Conservation (phyloP, 2,329 filamentous ascomycete genomes). For the Ilyonectria robusta region DNA sequence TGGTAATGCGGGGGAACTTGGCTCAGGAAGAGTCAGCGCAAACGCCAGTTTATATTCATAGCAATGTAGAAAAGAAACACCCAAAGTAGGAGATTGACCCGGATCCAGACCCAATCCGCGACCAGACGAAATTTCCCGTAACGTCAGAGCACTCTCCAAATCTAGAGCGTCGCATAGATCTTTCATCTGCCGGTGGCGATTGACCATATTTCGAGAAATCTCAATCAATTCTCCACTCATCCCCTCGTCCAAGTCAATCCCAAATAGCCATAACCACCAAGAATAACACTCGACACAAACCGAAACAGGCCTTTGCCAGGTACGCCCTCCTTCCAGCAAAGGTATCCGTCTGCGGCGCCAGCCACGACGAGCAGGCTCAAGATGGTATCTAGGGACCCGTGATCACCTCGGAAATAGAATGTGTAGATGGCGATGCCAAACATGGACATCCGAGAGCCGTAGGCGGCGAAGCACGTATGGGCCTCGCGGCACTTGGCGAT, state of each 20-base stretch:
- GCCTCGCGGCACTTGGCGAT: conserved; percentile 50
- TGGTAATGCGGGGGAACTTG: too few relatives aligned
- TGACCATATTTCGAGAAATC: too few relatives aligned
- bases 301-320: conserved; percentile 31
- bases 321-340: conserved; percentile 44
- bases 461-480: conserved; percentile 48
- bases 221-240: background rate
- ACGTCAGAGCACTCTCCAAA: too few relatives aligned
- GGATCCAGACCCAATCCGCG: too few relatives aligned
- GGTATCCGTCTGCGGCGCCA: conserved; percentile 40
- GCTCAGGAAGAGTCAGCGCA: too few relatives aligned
- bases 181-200: too few relatives aligned
- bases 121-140: too few relatives aligned
- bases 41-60: too few relatives aligned
- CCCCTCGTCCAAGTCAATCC: conserved; percentile 33
- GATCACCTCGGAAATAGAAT: conserved; percentile 41
- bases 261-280: conserved; percentile 39
- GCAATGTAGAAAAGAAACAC: too few relatives aligned
- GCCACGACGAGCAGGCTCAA: conserved; percentile 36
- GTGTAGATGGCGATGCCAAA: conserved; percentile 41
- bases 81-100: too few relatives aligned
- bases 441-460: conserved; percentile 39
- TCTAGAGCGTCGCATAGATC: too few relatives aligned
- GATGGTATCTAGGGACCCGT: conserved; percentile 40
- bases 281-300: conserved; percentile 24